These are phyloP conservation scores for Wickerhamomyces subpelliculosus DNA, from an alignment of 805 yeast species.

Conservation along the genomic window DNA sequence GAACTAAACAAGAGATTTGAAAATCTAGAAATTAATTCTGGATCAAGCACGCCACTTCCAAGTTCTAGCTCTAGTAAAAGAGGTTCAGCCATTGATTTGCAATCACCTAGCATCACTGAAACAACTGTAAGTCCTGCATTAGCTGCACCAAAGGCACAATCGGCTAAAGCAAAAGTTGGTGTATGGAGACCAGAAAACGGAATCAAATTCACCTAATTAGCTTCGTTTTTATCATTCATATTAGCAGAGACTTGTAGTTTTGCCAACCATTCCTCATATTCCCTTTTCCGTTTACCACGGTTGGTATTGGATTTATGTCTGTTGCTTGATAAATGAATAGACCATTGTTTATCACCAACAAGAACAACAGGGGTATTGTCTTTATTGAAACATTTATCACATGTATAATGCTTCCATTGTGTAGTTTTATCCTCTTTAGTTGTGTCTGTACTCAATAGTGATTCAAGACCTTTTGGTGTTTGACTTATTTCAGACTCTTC, in stretches of 20 bases:
- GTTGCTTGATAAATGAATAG: slow-evolving; percentile 58
- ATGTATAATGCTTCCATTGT: slow-evolving; percentile 62
- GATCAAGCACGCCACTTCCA: not conserved
- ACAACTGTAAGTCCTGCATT: slow-evolving; percentile 11
- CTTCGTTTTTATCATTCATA: not conserved
- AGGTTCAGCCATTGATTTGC: not conserved
- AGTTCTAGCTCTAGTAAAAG: slow-evolving; percentile 1
- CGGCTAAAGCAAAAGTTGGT: slow-evolving; percentile 20
- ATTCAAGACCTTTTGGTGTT: slow-evolving; percentile 33
- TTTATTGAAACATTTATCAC: slow-evolving; percentile 57
- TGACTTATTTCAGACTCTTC: slow-evolving; percentile 8
- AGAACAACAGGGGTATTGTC: slow-evolving; percentile 51
- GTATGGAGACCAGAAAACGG: slow-evolving; percentile 22
- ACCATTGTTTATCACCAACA: slow-evolving; percentile 69
- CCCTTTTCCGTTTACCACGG: slow-evolving; percentile 42
- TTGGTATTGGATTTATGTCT: slow-evolving; percentile 54
- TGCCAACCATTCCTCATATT: slow-evolving; percentile 39
- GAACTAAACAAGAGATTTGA: slow-evolving; percentile 19
- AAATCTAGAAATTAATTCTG: slow-evolving; percentile 23
- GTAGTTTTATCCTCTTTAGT: slow-evolving; percentile 14
- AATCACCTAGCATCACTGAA: not conserved
- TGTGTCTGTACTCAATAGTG: slow-evolving; percentile 15
- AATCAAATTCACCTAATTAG: slow-evolving; percentile 17
- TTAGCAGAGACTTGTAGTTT: slow-evolving; percentile 5
- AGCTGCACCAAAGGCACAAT: slow-evolving; percentile 17